Evolutionary conservation across 192 early-diverging fungal species (phyloP), one percentile per base, ranked within the genome.

Genomic region (Backusella tarrabulga): DNA sequence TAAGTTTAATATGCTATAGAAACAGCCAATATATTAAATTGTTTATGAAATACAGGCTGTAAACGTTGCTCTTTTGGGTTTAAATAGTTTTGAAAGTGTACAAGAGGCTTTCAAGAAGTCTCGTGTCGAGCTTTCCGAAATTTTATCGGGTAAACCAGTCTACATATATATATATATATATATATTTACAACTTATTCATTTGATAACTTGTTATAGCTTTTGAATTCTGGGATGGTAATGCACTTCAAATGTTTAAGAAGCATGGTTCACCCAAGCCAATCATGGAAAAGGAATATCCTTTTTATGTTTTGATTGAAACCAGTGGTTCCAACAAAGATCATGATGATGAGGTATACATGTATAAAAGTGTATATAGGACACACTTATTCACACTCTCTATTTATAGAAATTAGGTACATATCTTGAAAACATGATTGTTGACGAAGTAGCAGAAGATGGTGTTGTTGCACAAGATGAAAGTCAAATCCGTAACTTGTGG

Each of bases 251-350:
- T 97, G 23, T 92, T 95, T 36, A 90, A 95, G 56, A 77, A 90
- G 67, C 95, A 99, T 82, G 81, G 92, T 40, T 80, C 75, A 0
- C 77, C 87, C 67, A 91, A 94, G 34, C 86, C 85, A 72, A 92
- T 95, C 23, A 89, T 97, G 71, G 76, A 85, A 38, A 72, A 80
- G 11, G 77, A 88, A 36, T 90, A 90, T 67, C 94, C 92, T 17
- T 99, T 99, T 85, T 97, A 97, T 74, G 93, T 98, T 19, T 85
- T 99, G 72, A 85, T 99, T 68, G 98, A 99, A 85, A 99, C 97
- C 1, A 91, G 88, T 72, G 98, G 98, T 1, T 94, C 93, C 50
- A 96, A 95, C 80, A 93, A 95, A 75, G 92, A 95, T 1, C 98
- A 99, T 83, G 97, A 99, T 77, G 92, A 95, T 77, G 96, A 93